Evolutionary conservation across 768 basidiomycete genomes (phyloP).

Genomic region (Mycena albidolilacea): DNA sequence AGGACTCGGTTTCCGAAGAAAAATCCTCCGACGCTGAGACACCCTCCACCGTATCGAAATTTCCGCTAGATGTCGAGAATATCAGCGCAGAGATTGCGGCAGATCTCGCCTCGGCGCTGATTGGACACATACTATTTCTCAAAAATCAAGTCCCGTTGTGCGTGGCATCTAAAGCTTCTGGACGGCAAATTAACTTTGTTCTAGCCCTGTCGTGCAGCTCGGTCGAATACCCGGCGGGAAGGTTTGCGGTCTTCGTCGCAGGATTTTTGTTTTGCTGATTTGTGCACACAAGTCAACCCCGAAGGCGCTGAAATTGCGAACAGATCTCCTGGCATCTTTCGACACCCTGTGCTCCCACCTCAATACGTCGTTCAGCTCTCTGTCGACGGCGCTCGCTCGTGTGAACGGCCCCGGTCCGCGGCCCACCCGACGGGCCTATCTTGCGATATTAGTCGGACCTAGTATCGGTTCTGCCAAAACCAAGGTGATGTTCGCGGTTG

Average conservation of each 20-base stretch:
- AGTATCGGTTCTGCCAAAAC: conserved; percentile 73
- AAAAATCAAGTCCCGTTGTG: conserved; percentile 88
- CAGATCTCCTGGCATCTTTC: conserved; percentile 74
- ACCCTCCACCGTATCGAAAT: conserved; percentile 51
- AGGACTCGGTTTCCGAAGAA: not conserved
- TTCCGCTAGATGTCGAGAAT: conserved; percentile 63
- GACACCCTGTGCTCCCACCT: conserved; percentile 84
- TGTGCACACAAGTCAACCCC: conserved; percentile 54
- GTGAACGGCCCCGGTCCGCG: conserved; percentile 14
- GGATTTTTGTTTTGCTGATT: not conserved
- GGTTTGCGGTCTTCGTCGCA: conserved; percentile 43
- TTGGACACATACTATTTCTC: conserved; percentile 82
- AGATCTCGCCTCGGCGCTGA: conserved; percentile 70
- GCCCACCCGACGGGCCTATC: conserved; percentile 56
- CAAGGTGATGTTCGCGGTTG: conserved; percentile 72
- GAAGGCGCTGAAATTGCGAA: conserved; percentile 70
- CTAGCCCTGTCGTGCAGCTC: conserved; percentile 78
- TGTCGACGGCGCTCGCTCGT: conserved; percentile 76
- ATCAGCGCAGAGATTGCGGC: conserved; percentile 76
- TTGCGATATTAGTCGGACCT: conserved; percentile 78
- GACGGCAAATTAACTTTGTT: not conserved
- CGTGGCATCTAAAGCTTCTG: conserved; percentile 47
- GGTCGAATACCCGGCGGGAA: conserved; percentile 65
- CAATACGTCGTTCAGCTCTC: conserved; percentile 78
- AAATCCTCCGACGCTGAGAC: not conserved